Evolutionary conservation across 495 filamentous ascomycete genomes (phyloP).

Genomic region (Tuber umbilicatum): DNA sequence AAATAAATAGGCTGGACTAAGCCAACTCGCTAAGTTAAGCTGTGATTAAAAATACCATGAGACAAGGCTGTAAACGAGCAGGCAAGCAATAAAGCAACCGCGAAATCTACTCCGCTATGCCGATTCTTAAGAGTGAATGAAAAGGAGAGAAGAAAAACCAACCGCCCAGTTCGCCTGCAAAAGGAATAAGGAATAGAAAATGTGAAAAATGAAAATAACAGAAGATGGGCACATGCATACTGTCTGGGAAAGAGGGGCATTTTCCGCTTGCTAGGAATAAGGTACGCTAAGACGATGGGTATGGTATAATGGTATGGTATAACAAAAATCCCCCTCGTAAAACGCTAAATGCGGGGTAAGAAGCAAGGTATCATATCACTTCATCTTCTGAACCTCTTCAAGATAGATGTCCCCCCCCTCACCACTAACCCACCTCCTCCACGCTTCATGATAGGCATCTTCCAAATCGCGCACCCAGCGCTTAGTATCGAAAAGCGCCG

Average conservation of each 20-base stretch:
- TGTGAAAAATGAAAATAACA: neutral
- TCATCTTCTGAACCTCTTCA: conserved; percentile 13
- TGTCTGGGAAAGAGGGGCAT: neutral
- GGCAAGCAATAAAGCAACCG: neutral
- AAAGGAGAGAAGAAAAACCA: neutral
- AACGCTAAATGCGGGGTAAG: neutral
- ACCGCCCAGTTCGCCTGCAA: neutral
- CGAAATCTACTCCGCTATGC: neutral
- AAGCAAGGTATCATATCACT: neutral
- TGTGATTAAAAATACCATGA: neutral
- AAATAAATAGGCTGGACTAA: neutral
- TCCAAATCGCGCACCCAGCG: conserved; percentile 93
- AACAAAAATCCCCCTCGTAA: neutral
- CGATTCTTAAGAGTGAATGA: neutral
- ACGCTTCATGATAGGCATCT: conserved; percentile 77
- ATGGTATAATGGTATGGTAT: neutral
- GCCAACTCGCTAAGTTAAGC: neutral
- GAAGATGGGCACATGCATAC: neutral
- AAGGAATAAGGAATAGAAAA: neutral
- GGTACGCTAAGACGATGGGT: neutral
- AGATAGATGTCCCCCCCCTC: conserved; percentile 85
- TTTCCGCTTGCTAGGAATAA: neutral
- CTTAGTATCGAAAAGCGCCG: conserved; percentile 81
- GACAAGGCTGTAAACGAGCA: neutral
- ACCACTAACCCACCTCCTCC: conserved; percentile 77